Evolutionary conservation across 75 land plant species (phyloP), one percentile per base, ranked within the genome.

Genomic region (Pinus tabuliformis): DNA sequence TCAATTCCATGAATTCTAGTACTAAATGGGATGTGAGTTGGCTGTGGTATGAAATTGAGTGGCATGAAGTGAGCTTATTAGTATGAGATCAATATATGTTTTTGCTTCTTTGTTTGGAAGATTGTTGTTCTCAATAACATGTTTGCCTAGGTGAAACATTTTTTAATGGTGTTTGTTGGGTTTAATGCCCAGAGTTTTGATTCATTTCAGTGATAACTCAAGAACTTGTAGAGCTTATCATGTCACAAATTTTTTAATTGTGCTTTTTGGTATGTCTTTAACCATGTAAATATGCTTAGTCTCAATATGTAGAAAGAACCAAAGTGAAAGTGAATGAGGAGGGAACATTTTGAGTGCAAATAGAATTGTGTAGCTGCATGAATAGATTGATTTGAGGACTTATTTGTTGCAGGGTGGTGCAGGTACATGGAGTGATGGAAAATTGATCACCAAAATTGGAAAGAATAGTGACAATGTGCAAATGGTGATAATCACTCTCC

Each of bases 351-450:
- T 42, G 11, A 42, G 5, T 42, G 49, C 49, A 42, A 20, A 68
- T 39, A 9, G 64, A 8, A 22, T 68, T 68, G 22, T 20, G 8
- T 68, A 42, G 39, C 52, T 68, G 20, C n/a, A 37, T 39, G 49
- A 68, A 68, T 12, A 42, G 52, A 39, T 68, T 37, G n/a, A 68
- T 68, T 18, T 81, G 75, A 77, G 77, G 52, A 85, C 90, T 83
- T 88, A 85, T 74, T 66, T 73, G 62, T 75, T 76, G 82, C 89
- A 97, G 99, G 99, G 99, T 86, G 99, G 99, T 86, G 99, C 99
- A 86, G 99, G 99, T 83, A 95, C 99, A 54, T 97, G 99, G 99
- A 97, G 99, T 86, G 99, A 97, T 87, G 99, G 99, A 62, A 97
- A 97, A 77, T 79, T 97, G 22, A 94, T 94, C 4, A 97, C 99